Percentiles rank a stretch among this genome's conserved stretches.
phyloP scores from a whole-genome alignment of 257 asterid species.

The Jasminum sambac region DNA sequence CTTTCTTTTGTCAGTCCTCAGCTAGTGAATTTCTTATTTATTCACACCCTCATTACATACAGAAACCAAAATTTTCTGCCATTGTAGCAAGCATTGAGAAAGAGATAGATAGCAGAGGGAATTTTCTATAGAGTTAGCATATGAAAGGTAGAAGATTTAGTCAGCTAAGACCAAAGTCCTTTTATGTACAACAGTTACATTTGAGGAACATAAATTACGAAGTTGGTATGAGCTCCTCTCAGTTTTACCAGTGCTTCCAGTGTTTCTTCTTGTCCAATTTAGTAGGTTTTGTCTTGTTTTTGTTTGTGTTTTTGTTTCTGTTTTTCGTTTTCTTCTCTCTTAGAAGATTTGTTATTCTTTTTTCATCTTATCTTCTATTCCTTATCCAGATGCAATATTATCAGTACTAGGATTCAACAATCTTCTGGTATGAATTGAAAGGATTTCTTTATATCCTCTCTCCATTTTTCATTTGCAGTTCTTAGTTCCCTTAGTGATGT shows the following conservation, averaged over 20 bases:
- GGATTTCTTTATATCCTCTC: neutral
- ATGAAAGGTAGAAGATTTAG: slow-evolving; percentile 19
- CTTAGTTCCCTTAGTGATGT: neutral
- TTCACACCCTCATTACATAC: slow-evolving; percentile 26
- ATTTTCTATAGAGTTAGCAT: slow-evolving; percentile 6
- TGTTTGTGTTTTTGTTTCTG: too few relatives aligned
- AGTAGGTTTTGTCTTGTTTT: too few relatives aligned
- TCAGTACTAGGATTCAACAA: neutral
- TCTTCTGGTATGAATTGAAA: neutral
- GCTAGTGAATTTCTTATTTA: slow-evolving; percentile 27
- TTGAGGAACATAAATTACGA: slow-evolving; percentile 15
- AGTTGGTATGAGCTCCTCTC: slow-evolving; percentile 9
- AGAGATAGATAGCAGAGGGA: slow-evolving; percentile 23
- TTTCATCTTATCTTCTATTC: neutral
- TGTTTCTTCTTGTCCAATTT: slow-evolving; percentile 2
- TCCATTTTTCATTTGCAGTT: neutral
- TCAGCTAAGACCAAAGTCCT: slow-evolving; percentile 2
- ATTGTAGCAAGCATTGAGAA: slow-evolving; percentile 23
- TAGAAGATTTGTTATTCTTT: neutral
- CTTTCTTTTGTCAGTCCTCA: slow-evolving; percentile 18
- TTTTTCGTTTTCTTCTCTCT: neutral
- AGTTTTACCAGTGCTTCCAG: neutral
- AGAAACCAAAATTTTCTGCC: slow-evolving; percentile 19
- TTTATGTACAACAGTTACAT: slow-evolving; percentile 20
- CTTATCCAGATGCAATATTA: neutral